A percentile compares a stretch with the other conserved stretches of the same genome.
Conservation (phyloP, 1,139 yeast species). For the Candida tropicalis region DNA sequence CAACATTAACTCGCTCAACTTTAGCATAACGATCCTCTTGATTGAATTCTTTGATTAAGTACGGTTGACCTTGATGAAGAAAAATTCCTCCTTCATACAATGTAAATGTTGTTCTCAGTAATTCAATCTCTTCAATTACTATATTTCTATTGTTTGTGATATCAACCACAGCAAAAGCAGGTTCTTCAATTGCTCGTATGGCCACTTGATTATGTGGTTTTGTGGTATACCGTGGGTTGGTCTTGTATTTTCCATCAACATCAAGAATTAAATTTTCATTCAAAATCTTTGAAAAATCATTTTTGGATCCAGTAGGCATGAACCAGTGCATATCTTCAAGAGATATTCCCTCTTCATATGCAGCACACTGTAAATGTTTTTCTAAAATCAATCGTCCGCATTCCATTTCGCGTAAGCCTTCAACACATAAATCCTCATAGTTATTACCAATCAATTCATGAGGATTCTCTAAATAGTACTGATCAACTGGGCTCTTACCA, state of each 20-base stretch:
- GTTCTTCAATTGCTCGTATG: conserved; percentile 82
- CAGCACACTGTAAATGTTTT: conserved; percentile 92
- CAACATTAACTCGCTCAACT: conserved; percentile 85
- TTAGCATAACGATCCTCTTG: conserved; percentile 75
- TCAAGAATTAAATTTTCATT: conserved; percentile 49
- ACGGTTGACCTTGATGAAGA: conserved; percentile 90
- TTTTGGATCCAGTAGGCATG: conserved; percentile 16
- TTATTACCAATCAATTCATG: conserved; percentile 54
- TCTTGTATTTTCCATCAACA: conserved; percentile 57
- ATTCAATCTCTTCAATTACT: conserved; percentile 90
- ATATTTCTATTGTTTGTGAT: conserved; percentile 71
- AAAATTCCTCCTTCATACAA: conserved; percentile 95
- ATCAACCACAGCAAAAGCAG: conserved; percentile 83
- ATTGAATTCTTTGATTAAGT: conserved; percentile 81
- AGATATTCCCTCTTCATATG: conserved; percentile 74
- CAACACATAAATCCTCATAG: conserved; percentile 49
- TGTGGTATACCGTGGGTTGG: conserved; percentile 65
- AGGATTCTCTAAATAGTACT: conserved; percentile 76
- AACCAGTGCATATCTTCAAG: conserved; percentile 54
- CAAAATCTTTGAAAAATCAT: conserved; percentile 40
- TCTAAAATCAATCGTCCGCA: conserved; percentile 54
- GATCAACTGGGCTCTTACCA: conserved; percentile 84
- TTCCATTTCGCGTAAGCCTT: conserved; percentile 37
- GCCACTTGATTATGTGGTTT: conserved; percentile 78
- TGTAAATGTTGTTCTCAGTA: conserved; percentile 85